phyloP scores from a whole-genome alignment of 2,329 filamentous ascomycete species.

The Ophiostoma pallidulum region DNA sequence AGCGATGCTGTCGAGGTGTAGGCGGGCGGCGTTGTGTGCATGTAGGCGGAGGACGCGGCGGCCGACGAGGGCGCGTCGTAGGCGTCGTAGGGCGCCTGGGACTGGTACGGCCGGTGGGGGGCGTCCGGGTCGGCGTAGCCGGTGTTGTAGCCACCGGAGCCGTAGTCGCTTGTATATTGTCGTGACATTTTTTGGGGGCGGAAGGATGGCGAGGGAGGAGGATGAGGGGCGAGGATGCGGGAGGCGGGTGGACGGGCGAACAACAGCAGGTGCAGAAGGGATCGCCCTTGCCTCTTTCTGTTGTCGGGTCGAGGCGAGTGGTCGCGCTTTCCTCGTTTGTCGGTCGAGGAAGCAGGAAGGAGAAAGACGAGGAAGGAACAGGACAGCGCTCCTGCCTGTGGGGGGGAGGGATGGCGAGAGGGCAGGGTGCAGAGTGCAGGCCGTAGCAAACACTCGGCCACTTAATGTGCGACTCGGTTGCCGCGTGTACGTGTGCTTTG shows the following conservation, averaged over 20 bases:
- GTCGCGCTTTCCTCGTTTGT: background rate
- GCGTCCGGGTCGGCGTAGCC: constrained; percentile 7
- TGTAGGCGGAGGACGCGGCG: constrained; percentile 6
- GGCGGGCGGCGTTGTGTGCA: constrained; percentile 22
- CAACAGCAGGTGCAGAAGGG: background rate
- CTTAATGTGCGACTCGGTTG: too few relatives aligned
- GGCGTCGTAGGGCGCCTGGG: constrained; percentile 17
- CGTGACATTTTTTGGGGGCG: constrained; percentile 20
- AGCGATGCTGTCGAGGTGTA: constrained; percentile 28
- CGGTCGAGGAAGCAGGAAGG: background rate
- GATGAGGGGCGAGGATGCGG: background rate
- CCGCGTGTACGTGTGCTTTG: too few relatives aligned
- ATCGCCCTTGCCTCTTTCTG: background rate
- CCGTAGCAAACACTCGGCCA: too few relatives aligned
- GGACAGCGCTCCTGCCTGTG: background rate
- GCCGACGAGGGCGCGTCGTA: constrained; percentile 24
- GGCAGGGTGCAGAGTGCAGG: too few relatives aligned
- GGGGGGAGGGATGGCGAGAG: background rate
- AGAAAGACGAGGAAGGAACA: too few relatives aligned
- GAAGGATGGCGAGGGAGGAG: background rate
- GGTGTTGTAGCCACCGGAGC: constrained; percentile 19
- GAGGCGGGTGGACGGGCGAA: background rate
- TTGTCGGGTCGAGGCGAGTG: background rate
- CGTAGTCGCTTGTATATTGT: constrained; percentile 29
- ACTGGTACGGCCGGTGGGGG: background rate